These are phyloP conservation scores for Beta vulgaris DNA, from an alignment of 148 eudicot genomes.

Conservation along the genomic window DNA sequence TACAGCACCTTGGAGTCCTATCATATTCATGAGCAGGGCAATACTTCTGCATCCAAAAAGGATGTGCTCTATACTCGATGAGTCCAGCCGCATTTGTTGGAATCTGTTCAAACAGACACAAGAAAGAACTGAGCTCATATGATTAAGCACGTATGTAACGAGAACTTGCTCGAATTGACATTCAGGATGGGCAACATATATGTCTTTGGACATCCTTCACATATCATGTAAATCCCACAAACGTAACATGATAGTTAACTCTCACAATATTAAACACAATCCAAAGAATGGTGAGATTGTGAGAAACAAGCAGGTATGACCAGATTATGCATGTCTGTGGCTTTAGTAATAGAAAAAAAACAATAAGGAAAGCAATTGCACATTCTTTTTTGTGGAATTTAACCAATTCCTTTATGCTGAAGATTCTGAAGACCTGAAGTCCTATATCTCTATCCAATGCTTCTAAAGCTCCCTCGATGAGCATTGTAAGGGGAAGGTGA, in stretches of 20 bases:
- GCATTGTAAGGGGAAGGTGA: not conserved
- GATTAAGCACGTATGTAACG: not conserved
- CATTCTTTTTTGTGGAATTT: not conserved
- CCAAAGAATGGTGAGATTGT: not conserved
- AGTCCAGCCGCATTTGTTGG: slow-evolving; percentile 77
- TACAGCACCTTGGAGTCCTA: slow-evolving; percentile 90
- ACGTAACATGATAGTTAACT: not conserved
- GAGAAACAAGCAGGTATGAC: not conserved
- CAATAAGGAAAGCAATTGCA: not conserved
- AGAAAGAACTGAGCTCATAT: not conserved
- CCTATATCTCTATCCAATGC: not conserved
- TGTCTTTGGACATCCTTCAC: not conserved
- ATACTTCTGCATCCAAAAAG: slow-evolving; percentile 95
- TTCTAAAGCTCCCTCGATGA: not conserved
- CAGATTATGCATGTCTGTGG: not conserved
- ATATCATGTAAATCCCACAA: not conserved
- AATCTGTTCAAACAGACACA: slow-evolving; percentile 43
- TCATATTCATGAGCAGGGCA: slow-evolving; percentile 92
- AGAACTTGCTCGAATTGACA: not conserved
- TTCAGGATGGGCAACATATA: not conserved
- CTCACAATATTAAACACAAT: not conserved
- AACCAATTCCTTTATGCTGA: not conserved
- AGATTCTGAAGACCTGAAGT: not conserved
- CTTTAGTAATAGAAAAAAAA: not conserved
- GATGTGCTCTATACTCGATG: slow-evolving; percentile 95